Evolutionary conservation across 345 rosid genomes (phyloP).

Genomic region (Aquilaria malaccensis): DNA sequence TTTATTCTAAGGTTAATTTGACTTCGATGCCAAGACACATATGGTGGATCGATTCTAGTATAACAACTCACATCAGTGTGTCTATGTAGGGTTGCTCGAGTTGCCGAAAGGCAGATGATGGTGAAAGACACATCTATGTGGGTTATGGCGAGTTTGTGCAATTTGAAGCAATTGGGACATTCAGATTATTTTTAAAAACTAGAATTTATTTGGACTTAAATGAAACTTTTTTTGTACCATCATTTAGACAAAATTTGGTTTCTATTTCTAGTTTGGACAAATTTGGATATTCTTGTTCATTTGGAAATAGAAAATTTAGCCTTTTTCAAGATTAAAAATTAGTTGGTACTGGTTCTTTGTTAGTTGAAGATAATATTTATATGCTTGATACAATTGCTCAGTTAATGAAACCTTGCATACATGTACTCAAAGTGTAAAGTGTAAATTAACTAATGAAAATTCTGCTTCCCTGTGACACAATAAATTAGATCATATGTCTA

Average conservation of each 20-base stretch:
- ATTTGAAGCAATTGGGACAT: too few species aligned
- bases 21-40: constrained; percentile 8
- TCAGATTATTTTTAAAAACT: too few species aligned
- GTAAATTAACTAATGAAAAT: background rate
- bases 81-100: too few species aligned
- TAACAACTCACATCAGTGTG: too few species aligned
- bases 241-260: constrained; percentile 9
- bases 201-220: too few species aligned
- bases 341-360: background rate
- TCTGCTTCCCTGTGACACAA: background rate
- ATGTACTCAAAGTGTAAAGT: background rate
- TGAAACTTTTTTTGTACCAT: constrained; percentile 2
- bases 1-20: constrained; percentile 11
- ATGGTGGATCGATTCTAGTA: constrained; percentile 12
- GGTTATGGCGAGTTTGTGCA: too few species aligned
- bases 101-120: too few species aligned
- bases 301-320: constrained; percentile 9
- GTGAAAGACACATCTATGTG: too few species aligned
- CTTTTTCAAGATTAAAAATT: background rate
- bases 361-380: constrained; percentile 7
- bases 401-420: constrained; percentile 8
- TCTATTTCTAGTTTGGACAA: constrained; percentile 14
- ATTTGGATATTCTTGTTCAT: constrained; percentile 5
- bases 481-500: constrained; percentile 2
- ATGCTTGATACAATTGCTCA: constrained; percentile 8